Evolutionary conservation across 164 flowering plant species (phyloP).

Genomic region (Magnolia kwangsiensis): DNA sequence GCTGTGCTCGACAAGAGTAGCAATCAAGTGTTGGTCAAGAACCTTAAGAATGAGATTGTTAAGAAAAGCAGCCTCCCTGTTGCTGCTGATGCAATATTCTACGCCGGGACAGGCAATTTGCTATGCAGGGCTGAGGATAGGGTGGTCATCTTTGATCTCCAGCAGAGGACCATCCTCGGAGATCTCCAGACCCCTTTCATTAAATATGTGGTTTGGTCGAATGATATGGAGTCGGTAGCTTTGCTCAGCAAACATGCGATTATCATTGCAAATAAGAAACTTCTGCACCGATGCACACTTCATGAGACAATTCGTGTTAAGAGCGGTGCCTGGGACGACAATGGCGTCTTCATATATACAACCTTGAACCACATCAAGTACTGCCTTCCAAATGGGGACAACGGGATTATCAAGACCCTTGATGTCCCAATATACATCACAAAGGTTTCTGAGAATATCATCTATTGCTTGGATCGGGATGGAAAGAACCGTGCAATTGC

Average conservation of each 20-base stretch:
- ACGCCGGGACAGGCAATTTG: slow-evolving; percentile 87
- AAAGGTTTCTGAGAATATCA: slow-evolving; percentile 62
- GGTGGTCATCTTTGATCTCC: slow-evolving; percentile 80
- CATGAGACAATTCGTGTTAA: slow-evolving; percentile 94
- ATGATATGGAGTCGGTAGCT: slow-evolving; percentile 89
- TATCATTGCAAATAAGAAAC: slow-evolving; percentile 73
- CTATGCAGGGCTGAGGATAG: slow-evolving; percentile 83
- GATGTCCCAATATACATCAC: slow-evolving; percentile 71
- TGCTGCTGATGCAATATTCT: slow-evolving; percentile 72
- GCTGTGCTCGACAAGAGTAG: slow-evolving; percentile 79
- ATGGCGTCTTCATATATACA: slow-evolving; percentile 85
- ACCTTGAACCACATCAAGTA: slow-evolving; percentile 84
- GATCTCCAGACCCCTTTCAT: slow-evolving; percentile 82
- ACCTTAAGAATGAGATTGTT: slow-evolving; percentile 74
- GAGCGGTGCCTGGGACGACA: slow-evolving; percentile 92
- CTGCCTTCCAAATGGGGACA: slow-evolving; percentile 86
- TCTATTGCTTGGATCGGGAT: slow-evolving; percentile 71
- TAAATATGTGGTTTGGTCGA: slow-evolving; percentile 83
- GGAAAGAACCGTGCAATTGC: slow-evolving; percentile 58
- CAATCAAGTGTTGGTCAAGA: slow-evolving; percentile 77
- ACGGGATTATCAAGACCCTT: slow-evolving; percentile 73
- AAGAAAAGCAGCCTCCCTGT: slow-evolving; percentile 71
- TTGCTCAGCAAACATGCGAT: slow-evolving; percentile 90
- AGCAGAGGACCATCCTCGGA: slow-evolving; percentile 78
- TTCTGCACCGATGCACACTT: slow-evolving; percentile 83